These are phyloP conservation scores for Catunica adiposa DNA, from an alignment of 2,329 filamentous ascomycete genomes.

Conservation along the genomic window DNA sequence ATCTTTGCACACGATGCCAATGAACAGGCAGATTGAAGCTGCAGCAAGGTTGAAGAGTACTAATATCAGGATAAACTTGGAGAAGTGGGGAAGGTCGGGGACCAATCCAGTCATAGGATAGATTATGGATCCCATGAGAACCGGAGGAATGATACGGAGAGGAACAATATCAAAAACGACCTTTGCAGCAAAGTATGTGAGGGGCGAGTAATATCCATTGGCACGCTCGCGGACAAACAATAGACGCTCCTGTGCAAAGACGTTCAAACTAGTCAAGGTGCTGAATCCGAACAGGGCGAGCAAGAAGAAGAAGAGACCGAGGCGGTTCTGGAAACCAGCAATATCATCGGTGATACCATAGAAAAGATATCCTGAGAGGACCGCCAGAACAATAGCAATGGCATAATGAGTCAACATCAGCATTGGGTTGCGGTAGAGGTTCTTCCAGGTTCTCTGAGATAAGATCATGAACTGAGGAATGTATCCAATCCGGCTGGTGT, in stretches of 20 bases:
- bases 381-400: slow-evolving; percentile 84
- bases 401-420: slow-evolving; percentile 98
- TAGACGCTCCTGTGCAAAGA: slow-evolving; percentile 80
- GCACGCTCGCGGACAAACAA: slow-evolving; percentile 86
- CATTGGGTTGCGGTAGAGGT: slow-evolving; percentile 93
- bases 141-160: slow-evolving; percentile 80
- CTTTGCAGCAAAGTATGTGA: slow-evolving; percentile 90
- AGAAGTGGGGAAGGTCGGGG: slow-evolving; percentile 65
- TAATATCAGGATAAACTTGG: slow-evolving; percentile 79
- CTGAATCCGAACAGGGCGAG: slow-evolving; percentile 93
- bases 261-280: slow-evolving; percentile 80
- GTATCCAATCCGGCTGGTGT: slow-evolving; percentile 69
- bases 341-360: slow-evolving; percentile 94
- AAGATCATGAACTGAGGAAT: slow-evolving; percentile 74
- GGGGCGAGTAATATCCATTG: slow-evolving; percentile 88
- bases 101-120: slow-evolving; percentile 96
- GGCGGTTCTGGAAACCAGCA: slow-evolving; percentile 89
- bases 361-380: slow-evolving; percentile 88
- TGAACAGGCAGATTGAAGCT: slow-evolving; percentile 83
- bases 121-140: slow-evolving; percentile 87
- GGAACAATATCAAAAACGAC: slow-evolving; percentile 97
- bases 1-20: slow-evolving; percentile 89
- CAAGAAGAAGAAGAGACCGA: slow-evolving; percentile 95
- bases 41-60: slow-evolving; percentile 94
- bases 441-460: slow-evolving; percentile 85